Evolutionary conservation across 257 asterid species (phyloP), one percentile per base, ranked within the genome.

Genomic region (Verbascum thapsus): DNA sequence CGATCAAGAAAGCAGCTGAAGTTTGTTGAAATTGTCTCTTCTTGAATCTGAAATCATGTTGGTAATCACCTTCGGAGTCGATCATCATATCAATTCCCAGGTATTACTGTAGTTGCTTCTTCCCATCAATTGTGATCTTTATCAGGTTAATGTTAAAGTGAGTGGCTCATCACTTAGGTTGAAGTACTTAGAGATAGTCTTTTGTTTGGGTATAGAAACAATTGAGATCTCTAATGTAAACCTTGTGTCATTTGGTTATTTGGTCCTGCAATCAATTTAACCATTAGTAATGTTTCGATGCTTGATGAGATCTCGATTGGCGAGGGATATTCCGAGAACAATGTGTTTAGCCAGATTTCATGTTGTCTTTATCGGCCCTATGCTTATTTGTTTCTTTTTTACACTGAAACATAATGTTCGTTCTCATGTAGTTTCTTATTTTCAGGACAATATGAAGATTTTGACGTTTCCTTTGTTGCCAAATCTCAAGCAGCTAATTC

Each of bases 401-500:
- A 11, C 7, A 54, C 58, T 70, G 53, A 53, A 44, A 13, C 38
- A 40, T 32, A 22, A 37, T 30, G 40, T 38, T 15, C 10, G 7
- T 59, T 32, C 8, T 26, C 26, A 3, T 39, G 22, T 6, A 59
- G 35, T 61, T 61, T 58, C 44, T 58, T 30, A 3, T 57, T 20
- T 63, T 66, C 54, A 76, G 85, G 82, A 74, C 41, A 58, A 67
- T 44, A 15, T 72, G 15, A 63, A 70, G 72, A 42, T 63, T 34
- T 62, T 56, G 17, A 55, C 71, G 39, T 78, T 81, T 58, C 83
- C 85, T 38, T 54, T 72, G 64, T 65, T 81, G 62, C 85, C 85
- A 3, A 78, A 78, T 20, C 85, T 84, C 47, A 76, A 76, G 81
- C 77, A 72, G 74, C 79, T 84, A 34, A 74, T 81, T 45, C 48